Evolutionary conservation across 1,139 yeast genomes (phyloP), one percentile per base, ranked within the genome.

Genomic region (Blastobotrys niveus): DNA sequence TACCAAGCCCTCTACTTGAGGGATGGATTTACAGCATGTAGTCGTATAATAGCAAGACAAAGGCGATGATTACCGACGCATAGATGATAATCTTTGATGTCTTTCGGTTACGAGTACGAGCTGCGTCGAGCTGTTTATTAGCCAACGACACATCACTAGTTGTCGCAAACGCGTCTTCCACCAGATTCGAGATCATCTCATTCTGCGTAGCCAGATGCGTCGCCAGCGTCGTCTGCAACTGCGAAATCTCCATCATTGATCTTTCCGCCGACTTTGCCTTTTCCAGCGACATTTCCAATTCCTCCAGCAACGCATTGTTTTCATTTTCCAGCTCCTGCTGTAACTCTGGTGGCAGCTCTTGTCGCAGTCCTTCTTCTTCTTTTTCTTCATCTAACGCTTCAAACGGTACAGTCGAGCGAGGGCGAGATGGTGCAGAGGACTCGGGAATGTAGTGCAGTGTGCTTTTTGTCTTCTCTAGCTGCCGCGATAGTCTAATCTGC

Each of bases 241-340:
- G 78, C 1, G 91, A 76, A 41, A 91, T 83, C 59, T 88, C 96
- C 43, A 80, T 66, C 68, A 89, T 80, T 2, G 95, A 79, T 48
- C 72, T 73, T 59, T 88, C 93, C n/a, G 91, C 77, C 50, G 60
- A 57, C 43, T 61, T 58, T 1, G 71, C 71, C 49, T 67, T 64
- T 36, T 62, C 63, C 17, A 66, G 59, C 2, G 67, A 60, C 22
- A 59, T 54, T 45, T 78, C 76, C 36, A 89, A 66, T 53, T 88
- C 94, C 41, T 79, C 79, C 15, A 88, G 62, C 29, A 89, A 69
- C 46, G 79, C 81, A 49, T 77, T 73, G 61, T 86, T 91, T 60
- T 91, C 97, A 12, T 68, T 64, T 52, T 82, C 80, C 22, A 88
- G 69, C 48, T 79, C 73, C 57, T 80, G 85, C 27, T 84, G 57